Conservation (phyloP, 352 stramenopile species). For the Globisporangium solare region DNA sequence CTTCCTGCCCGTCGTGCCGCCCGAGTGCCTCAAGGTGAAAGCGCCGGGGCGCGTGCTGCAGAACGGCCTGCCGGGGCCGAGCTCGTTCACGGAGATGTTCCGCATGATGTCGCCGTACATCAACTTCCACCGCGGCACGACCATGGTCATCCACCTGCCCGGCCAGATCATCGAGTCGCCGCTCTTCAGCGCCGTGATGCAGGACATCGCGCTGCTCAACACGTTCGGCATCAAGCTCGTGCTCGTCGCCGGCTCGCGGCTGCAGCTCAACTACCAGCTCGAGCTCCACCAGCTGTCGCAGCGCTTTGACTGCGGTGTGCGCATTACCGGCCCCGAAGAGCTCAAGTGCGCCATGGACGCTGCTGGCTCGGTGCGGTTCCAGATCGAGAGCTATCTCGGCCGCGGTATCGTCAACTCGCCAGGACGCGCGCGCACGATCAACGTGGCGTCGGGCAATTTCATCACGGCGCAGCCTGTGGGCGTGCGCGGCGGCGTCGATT, state of each 20-base stretch:
- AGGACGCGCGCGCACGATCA: conserved; percentile 68
- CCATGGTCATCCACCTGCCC: conserved; percentile 95
- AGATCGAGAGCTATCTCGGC: conserved; percentile 84
- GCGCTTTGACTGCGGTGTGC: conserved; percentile 74
- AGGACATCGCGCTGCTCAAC: conserved; percentile 95
- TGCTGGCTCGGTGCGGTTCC: conserved; percentile 85
- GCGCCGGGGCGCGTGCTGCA: conserved; percentile 16
- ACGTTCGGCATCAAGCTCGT: conserved; percentile 94
- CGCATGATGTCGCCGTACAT: conserved; percentile 97
- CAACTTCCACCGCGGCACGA: conserved; percentile 93
- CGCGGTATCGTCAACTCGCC: conserved; percentile 84
- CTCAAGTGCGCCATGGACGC: conserved; percentile 94
- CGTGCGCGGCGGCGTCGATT: conserved; percentile 84
- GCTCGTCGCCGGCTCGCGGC: conserved; percentile 93
- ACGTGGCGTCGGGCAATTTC: conserved; percentile 96
- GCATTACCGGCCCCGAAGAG: conserved; percentile 90
- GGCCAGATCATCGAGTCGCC: conserved; percentile 91
- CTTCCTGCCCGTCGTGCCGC: conserved; percentile 69
- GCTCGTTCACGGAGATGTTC: conserved; percentile 91
- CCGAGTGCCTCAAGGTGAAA: conserved; percentile 72
- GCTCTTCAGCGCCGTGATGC: conserved; percentile 91
- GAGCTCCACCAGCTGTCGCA: conserved; percentile 56
- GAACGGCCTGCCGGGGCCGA: conserved; percentile 28
- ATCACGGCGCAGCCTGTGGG: conserved; percentile 91
- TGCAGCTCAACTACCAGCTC: conserved; percentile 93